Base-by-base conservation (phyloP, 2,329 filamentous ascomycete species). In the Epichloe brachyelytri region DNA sequence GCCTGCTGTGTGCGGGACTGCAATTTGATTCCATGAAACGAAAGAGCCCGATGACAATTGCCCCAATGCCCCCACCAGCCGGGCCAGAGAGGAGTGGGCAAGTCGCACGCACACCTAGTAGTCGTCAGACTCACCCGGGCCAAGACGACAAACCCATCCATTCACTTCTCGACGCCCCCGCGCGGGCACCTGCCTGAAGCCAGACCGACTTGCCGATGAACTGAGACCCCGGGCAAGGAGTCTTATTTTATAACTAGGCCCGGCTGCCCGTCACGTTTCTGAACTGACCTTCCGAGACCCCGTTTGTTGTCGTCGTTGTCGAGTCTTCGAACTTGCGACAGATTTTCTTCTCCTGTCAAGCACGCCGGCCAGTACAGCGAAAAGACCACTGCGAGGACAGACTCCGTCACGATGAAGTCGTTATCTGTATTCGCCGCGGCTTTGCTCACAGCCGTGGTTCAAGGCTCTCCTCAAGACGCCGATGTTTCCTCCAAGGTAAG, bases 361-460 rank as follows among this genome's bases (percentile, higher is more conserved):
- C 22, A 34, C 43, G 11, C 14, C 47, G 17, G 15, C 17, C 3
- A 40, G 34, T 5, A 39, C 19, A 17, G 36, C 44, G n/a, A 46
- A 6, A 17, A 14, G n/a, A 12, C 44, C 7, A 46, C 4, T 14
- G 26, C 44, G 17, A 37, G 30, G 30, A 5, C 17, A 10, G 26
- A 37, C 36, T 47, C 17, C 45, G 2, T 38, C 54, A 60, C 37
- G 54, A 70, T 69, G 67, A 69, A 65, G 65, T 58, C 61, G 44
- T 52, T 59, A 39, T 59, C 60, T 38, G 47, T 68, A 39, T 55
- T 65, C 34, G 62, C 61, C 47, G 61, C 63, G 43, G 56, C 65
- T 33, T 53, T 65, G 22, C 55, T 69, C 54, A 60, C 61, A 19
- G 62, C 59, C 34, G 57, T 62, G 53, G 57, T 56, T 43, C 60